Conservation (phyloP, 306 rosid species). For the Cotoneaster glaucophyllus region DNA sequence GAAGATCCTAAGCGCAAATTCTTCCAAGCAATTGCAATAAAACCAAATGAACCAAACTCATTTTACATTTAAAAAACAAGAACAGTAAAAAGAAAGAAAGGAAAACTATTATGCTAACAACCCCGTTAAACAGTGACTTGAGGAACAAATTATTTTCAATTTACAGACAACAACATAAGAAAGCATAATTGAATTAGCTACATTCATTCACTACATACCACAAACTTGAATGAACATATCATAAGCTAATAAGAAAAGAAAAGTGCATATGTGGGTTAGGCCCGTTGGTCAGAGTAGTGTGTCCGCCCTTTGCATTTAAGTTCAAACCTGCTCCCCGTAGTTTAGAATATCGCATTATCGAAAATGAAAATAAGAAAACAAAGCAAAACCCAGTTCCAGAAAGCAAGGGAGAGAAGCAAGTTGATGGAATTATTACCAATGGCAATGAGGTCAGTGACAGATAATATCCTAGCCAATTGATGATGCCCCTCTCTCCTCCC, state of each 20-base stretch:
- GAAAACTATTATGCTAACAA: background rate
- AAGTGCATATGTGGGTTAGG: no score
- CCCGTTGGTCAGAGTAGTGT: no score
- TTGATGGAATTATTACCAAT: slow-evolving; percentile 35
- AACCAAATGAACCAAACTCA: background rate
- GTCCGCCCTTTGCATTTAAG: no score
- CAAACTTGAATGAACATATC: background rate
- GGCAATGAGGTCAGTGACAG: slow-evolving; percentile 51
- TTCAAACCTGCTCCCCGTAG: no score
- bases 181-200: background rate
- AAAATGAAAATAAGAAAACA: background rate
- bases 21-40: background rate
- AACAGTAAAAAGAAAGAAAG: background rate
- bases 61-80: background rate
- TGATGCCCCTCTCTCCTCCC: slow-evolving; percentile 21
- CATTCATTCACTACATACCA: background rate
- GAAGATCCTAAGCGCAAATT: background rate
- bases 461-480: slow-evolving; percentile 52
- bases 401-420: background rate
- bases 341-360: no score
- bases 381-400: background rate
- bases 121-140: background rate
- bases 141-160: background rate
- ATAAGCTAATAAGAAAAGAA: background rate
- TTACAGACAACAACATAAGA: background rate